Base-by-base conservation (phyloP, 805 yeast species). In the Candida patagonica region DNA sequence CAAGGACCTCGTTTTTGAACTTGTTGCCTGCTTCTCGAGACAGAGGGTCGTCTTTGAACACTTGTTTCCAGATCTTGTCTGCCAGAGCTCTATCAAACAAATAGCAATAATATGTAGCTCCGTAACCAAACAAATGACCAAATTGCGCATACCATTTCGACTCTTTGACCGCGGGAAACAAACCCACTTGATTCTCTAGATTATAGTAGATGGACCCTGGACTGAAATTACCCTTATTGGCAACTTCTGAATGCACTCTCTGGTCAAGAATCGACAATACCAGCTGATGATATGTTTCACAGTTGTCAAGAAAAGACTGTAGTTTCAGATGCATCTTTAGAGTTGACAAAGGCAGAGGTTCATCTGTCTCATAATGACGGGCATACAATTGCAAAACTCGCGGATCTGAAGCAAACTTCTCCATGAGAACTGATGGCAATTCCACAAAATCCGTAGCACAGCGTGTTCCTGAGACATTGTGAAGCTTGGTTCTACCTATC, bases 401-500 rank as follows among this genome's bases (percentile, higher is more conserved):
- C 7, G 80, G 76, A 55, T 84, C 89, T 34, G 77, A 74, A 17
- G 95, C 88, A 62, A 92, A 92, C 50, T 78, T 80, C 57, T 92
- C 98, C 95, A 88, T 89, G 41, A 92, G 60, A n/a, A 92, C 89
- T 10, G 96, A 86, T 1, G 98, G 98, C 32, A 92, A 64, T 59
- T 92, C 98, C 13, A 92, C 98, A 63, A 92, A 92, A 59, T 92
- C 98, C 0, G 97, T 85, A 4, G 85, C 82, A 57, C 97, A 89
- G 43, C 98, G 70, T 0, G 98, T 92, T 2, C 98, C 98, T 25
- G 94, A 79, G 6, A 89, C 80, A 57, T 87, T 92, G 57, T 92
- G 98, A 38, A 89, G 63, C 31, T 79, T 70, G 0, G 98, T 92
- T 46, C 89, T 71, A 0, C 97, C 98, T 16, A 92, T 63, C 95